A percentile compares a stretch with the other conserved stretches of the same genome.
Evolutionary conservation across 495 filamentous ascomycete species (phyloP).

Genomic region (Hyphodiscus hymeniophilus): DNA sequence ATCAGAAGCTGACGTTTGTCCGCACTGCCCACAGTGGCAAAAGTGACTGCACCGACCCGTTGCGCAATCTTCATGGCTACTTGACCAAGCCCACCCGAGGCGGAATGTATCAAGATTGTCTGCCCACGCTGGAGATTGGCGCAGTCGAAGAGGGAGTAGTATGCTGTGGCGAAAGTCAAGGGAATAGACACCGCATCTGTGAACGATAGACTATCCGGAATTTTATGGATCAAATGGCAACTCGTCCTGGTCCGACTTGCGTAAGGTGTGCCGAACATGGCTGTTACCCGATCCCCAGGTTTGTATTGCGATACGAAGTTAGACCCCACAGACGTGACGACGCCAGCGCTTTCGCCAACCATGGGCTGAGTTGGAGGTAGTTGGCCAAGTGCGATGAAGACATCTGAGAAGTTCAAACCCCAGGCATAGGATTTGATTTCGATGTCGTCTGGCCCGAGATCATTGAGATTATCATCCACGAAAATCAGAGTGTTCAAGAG

Average conservation of each 20-base stretch:
- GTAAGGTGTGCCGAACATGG: too few species aligned
- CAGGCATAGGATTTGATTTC: not conserved
- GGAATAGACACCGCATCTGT: slow-evolving; percentile 47
- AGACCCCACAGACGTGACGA: not conserved
- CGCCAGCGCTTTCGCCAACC: not conserved
- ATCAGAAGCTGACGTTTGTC: slow-evolving; percentile 45
- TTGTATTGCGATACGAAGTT: too few species aligned
- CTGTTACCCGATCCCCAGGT: too few species aligned
- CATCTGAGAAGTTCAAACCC: not conserved
- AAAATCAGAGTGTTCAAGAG: slow-evolving; percentile 3
- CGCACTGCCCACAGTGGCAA: slow-evolving; percentile 43
- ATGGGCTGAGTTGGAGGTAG: not conserved
- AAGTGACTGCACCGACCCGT: slow-evolving; percentile 48
- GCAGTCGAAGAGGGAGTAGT: slow-evolving; percentile 40
- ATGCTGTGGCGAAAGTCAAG: slow-evolving; percentile 46
- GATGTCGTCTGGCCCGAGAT: not conserved
- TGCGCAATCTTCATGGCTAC: slow-evolving; percentile 49
- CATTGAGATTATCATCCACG: slow-evolving; percentile 1
- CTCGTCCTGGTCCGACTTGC: too few species aligned
- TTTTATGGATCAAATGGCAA: slow-evolving; percentile 9
- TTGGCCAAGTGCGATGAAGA: not conserved
- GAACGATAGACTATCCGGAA: slow-evolving; percentile 40
- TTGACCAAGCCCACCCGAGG: slow-evolving; percentile 36
- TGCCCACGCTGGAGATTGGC: slow-evolving; percentile 39
- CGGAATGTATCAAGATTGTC: slow-evolving; percentile 45